Percentiles rank a stretch among this genome's conserved stretches.
phyloP scores from a whole-genome alignment of 768 basidiomycete genomes.

The Macrolepiota dolichaula region DNA sequence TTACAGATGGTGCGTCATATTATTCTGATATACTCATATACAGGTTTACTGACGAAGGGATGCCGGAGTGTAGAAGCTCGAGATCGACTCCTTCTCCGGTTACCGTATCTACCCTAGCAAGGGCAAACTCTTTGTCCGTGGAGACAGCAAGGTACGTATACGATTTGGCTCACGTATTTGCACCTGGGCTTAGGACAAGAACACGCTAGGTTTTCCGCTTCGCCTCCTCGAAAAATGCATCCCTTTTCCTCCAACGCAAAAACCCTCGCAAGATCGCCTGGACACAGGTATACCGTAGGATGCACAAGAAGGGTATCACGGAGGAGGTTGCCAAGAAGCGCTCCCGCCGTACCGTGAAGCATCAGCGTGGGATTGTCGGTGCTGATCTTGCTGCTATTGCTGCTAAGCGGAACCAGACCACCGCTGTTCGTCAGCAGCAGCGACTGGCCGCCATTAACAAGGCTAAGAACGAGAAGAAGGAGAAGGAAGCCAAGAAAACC shows the following conservation, averaged over 20 bases:
- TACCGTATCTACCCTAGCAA: conserved; percentile 97
- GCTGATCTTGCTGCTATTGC: conserved; percentile 90
- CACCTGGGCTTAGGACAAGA: neutral
- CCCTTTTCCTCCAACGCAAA: conserved; percentile 98
- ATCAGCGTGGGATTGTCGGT: conserved; percentile 97
- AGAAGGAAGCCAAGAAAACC: conserved; percentile 88
- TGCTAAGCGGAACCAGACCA: conserved; percentile 90
- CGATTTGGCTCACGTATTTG: neutral
- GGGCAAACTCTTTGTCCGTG: conserved; percentile 94
- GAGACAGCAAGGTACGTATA: conserved; percentile 83
- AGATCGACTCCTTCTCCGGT: conserved; percentile 97
- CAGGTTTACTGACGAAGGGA: conserved; percentile 14
- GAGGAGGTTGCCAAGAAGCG: conserved; percentile 99
- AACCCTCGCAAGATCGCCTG: conserved; percentile 99
- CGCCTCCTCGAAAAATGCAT: conserved; percentile 86
- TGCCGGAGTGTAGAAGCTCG: conserved; percentile 75
- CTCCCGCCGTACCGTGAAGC: conserved; percentile 93
- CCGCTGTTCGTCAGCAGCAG: conserved; percentile 76
- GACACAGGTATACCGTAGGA: conserved; percentile 90
- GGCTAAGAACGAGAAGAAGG: conserved; percentile 97
- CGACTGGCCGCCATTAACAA: conserved; percentile 86
- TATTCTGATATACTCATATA: neutral
- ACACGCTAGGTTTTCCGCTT: conserved; percentile 87
- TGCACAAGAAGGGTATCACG: conserved; percentile 99
- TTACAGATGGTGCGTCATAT: conserved; percentile 39